Base-by-base conservation (phyloP, 192 early-diverging fungal species). In the Backusella tuberculispora region DNA sequence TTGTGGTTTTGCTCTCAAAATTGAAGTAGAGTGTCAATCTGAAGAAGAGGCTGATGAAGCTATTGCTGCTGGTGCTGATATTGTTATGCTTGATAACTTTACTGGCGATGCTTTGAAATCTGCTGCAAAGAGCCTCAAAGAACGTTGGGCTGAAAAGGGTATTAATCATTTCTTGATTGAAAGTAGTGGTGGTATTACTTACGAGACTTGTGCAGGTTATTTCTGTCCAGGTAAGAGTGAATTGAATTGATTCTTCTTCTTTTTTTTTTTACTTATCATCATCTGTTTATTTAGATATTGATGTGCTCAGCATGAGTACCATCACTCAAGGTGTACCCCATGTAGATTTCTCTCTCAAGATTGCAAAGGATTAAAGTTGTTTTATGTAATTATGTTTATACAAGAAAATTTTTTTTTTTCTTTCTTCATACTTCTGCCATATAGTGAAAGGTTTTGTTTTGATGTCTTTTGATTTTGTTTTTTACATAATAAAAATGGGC, bases 1-100 rank as follows among this genome's bases (percentile, higher is more conserved):
- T 0, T 93, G 93, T 46, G 96, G 98, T 0, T 98, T 99, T 76
- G 88, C 95, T 9, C 83, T 97, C 71, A 98, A 98, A 85, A 95
- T 99, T 74, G 98, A 99, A 70, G 96, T 99, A 48, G 98, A 99
- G 80, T 99, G 98, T 79, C 92, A 89, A 71, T 91, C 90, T 2
- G 95, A 97, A 69, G 88, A 86, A 6, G 98, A 99, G 71, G 98
- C 98, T 0, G 88, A 94, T 77, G 98, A 99, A 80, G 98, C 98
- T 17, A 96, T 99, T 77, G 89, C 83, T 46, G 96, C 96, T 15
- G 98, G 98, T 15, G 98, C 98, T 6, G 96, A 99, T 76, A 92
- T 99, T 78, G 88, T 99, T 75, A 99, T 99, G 98, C 81, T 99
- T 40, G 98, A 99, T 76, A 99, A 99, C 81, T 96, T 95, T 78